phyloP scores from a whole-genome alignment of 805 yeast genomes.

The Metschnikowia kofuensis region DNA sequence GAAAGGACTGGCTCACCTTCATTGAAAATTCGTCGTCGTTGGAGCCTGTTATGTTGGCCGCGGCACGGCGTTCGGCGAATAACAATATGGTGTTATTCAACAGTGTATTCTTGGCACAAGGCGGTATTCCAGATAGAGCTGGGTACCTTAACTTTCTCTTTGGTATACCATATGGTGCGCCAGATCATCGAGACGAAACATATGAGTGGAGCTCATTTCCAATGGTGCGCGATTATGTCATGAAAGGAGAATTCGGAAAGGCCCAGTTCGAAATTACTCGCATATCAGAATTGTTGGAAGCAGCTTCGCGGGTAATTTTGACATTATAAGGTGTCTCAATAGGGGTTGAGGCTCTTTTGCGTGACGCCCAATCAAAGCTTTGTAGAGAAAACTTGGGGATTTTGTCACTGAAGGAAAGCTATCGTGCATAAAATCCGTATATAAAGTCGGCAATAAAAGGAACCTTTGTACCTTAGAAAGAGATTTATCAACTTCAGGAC shows the following conservation, averaged over 20 bases:
- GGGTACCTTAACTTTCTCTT: slow-evolving; percentile 67
- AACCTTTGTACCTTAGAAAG: no score
- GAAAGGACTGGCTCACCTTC: slow-evolving; percentile 58
- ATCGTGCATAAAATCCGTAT: no score
- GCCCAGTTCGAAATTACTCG: slow-evolving; percentile 52
- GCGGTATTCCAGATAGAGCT: slow-evolving; percentile 48
- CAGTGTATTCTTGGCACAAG: slow-evolving; percentile 45
- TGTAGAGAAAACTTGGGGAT: no score
- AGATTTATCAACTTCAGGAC: no score
- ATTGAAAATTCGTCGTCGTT: slow-evolving; percentile 43
- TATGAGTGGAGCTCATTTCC: slow-evolving; percentile 71
- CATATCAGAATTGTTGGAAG: slow-evolving; percentile 4
- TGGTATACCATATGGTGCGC: slow-evolving; percentile 66
- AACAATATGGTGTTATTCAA: slow-evolving; percentile 57
- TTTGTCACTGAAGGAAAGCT: no score
- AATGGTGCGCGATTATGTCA: slow-evolving; percentile 64
- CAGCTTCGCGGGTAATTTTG: neutral
- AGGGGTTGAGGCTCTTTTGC: no score
- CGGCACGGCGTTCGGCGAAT: slow-evolving; percentile 80
- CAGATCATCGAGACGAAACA: slow-evolving; percentile 30
- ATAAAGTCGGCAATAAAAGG: no score
- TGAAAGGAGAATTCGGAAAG: slow-evolving; percentile 42
- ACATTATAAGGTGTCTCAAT: neutral
- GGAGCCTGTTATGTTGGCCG: slow-evolving; percentile 71
- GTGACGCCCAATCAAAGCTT: no score